Base-by-base conservation (phyloP, 2,329 filamentous ascomycete species). In the Diaporthe humulicola region DNA sequence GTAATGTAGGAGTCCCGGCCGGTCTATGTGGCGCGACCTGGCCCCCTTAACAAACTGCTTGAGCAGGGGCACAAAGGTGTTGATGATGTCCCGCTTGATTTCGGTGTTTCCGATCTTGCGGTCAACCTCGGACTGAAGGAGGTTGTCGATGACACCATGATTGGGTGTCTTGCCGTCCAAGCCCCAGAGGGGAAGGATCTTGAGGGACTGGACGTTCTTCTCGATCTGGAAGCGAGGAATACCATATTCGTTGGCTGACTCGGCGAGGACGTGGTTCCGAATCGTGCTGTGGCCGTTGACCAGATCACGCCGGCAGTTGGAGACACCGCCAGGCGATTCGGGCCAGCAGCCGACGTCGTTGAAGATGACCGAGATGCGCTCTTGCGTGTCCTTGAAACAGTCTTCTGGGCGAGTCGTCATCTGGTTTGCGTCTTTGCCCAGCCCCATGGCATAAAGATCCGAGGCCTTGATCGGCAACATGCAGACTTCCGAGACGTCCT, bases 141-240 rank as follows among this genome's bases (percentile, higher is more conserved):
- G 84, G 76, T 90, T 89, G 73, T 88, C 84, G 76, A 90, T 86
- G n/a, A 90, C 81, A 42, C 88, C 88, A 76, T 90, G 88, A 25
- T 85, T 87, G 1, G 88, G 87, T 5, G 85, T 88, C 70, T 88
- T 84, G 66, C 87, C 86, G 74, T 90, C 88, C 66, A 90, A 79
- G 4, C 88, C 88, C 88, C 88, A 90, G 1, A 90, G 83, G 4
- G 88, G 88, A 48, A 90, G 82, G 25, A 89, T 82, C 77, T 89
- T 89, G 74, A 90, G 79, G 0, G 88, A 89, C 78, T 89, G 87
- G 14, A 90, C 85, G 73, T 89, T 90, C 77, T 85, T 85, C 80
- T 90, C 88, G 0, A 88, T 87, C 79, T 90, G 88, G 79, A 89
- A 88, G 25, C 88, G 86, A 8, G 88, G 88, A 28, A 89, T 84